Conservation (phyloP, 2,329 filamentous ascomycete species). For the Lasiodiplodia sp. region DNA sequence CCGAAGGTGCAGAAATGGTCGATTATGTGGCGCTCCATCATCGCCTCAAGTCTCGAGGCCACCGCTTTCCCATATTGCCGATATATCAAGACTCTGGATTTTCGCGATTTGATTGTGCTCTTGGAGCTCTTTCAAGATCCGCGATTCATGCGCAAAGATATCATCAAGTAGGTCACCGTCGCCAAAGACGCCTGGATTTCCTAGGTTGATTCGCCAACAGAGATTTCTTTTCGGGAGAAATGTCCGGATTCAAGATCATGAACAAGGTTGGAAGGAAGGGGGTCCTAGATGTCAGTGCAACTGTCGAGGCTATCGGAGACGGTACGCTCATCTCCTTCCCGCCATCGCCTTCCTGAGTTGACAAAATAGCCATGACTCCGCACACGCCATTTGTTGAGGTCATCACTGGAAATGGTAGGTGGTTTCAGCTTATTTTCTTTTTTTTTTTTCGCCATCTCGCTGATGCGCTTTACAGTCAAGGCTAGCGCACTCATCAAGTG, state of each 20-base stretch:
- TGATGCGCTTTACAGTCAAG: conserved; percentile 50
- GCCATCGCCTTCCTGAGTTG: conserved; percentile 29
- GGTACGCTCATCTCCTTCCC: conserved; percentile 1
- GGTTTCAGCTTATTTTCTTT: neutral
- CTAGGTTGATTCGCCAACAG: conserved; percentile 36
- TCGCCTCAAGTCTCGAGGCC: conserved; percentile 67
- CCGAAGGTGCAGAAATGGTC: conserved; percentile 64
- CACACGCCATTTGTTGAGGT: conserved; percentile 64
- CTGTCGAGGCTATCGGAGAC: conserved; percentile 52
- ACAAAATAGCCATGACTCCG: conserved; percentile 51
- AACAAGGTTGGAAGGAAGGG: conserved; percentile 40
- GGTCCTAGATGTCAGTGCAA: conserved; percentile 50
- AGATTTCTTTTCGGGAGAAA: conserved; percentile 60
- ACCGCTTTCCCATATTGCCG: conserved; percentile 74
- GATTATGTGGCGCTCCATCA: conserved; percentile 72
- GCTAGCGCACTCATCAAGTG: conserved; percentile 62
- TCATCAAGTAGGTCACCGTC: conserved; percentile 58
- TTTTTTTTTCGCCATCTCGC: neutral
- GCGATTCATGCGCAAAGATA: conserved; percentile 61
- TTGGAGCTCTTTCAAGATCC: conserved; percentile 67
- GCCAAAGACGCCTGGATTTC: neutral
- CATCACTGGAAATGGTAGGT: conserved; percentile 61
- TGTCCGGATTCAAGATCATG: conserved; percentile 53
- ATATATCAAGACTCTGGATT: conserved; percentile 70
- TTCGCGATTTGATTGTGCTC: conserved; percentile 67